Evolutionary conservation across 2,329 filamentous ascomycete genomes (phyloP), one percentile per base, ranked within the genome.

Genomic region (Trichoderma lentiforme): DNA sequence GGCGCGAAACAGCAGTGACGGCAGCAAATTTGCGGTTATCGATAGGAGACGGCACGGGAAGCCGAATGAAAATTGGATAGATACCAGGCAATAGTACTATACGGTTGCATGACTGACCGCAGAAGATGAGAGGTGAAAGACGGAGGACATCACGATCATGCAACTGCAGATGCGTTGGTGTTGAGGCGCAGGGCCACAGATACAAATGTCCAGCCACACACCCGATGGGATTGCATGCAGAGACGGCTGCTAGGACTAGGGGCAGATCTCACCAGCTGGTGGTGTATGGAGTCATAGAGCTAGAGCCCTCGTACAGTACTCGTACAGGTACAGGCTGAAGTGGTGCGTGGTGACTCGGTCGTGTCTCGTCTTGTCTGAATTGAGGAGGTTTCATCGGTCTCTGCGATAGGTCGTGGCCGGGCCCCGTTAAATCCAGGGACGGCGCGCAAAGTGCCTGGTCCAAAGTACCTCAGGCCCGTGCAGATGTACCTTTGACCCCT

Each of bases 301-400:
- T 39, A 39, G 36, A 39, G 39, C 39, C 18, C 39, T 39, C 8
- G 28, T 47, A 47, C 24, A 8, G 53, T 30, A 57, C 26, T 12
- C 28, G 53, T 57, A 26, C 21, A 26, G 24, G 51, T 26, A 57
- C 53, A 57, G 53, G 65, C 64, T 57, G 28, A 60, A 34, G 56
- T 60, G 56, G 28, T 60, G 28, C 56, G 63, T 28, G 64, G 30
- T 66, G 65, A 24, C 53, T 39, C 56, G 32, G 47, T 30, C 28
- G 32, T 18, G 63, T 57, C 47, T 28, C 21, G 36, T 51, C 57
- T 61, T 69, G 66, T 69, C 66, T 69, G 66, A 34, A 69, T 62
- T 14, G 66, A 69, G 66, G 66, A 69, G 66, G 66, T 69, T 30
- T 68, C 66, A 69, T 69, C 66, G 56, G 66, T 9, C 36, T 58